These are phyloP conservation scores for Hibiscus tridactylites DNA, from an alignment of 345 rosid genomes.

Conservation along the genomic window DNA sequence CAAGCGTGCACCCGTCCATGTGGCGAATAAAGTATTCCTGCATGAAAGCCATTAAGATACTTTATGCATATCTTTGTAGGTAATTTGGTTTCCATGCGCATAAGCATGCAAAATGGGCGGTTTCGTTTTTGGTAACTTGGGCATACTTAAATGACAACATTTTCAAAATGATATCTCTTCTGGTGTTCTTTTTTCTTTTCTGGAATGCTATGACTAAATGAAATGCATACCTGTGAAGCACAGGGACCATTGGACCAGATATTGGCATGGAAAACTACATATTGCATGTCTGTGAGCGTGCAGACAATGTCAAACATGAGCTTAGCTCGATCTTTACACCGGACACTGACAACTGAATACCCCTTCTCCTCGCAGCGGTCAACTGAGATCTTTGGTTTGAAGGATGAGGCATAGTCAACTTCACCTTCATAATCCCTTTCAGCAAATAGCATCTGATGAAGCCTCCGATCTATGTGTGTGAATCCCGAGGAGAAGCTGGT, in stretches of 20 bases:
- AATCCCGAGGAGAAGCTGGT: constrained; percentile 80
- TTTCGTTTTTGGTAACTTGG: no score
- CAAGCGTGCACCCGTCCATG: constrained; percentile 81
- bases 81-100: not conserved
- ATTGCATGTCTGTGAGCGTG: constrained; percentile 95
- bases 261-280: constrained; percentile 85
- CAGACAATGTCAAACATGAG: constrained; percentile 88
- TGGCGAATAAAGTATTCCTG: constrained; percentile 86
- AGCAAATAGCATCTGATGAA: constrained; percentile 92
- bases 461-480: constrained; percentile 77
- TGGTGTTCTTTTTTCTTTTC: no score
- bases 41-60: not conserved
- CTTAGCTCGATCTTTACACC: constrained; percentile 79
- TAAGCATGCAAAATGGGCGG: no score
- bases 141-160: no score
- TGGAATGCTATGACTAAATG: not conserved
- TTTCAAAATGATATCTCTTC: no score
- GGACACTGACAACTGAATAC: constrained; percentile 68
- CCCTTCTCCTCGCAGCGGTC: constrained; percentile 74
- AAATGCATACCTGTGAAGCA: constrained; percentile 51
- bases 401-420: constrained; percentile 30
- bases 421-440: constrained; percentile 79
- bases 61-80: not conserved
- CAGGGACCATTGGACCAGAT: constrained; percentile 66
- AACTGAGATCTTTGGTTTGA: constrained; percentile 49